Base-by-base conservation (phyloP, 352 stramenopile genomes). In the Phytophthora constricta region DNA sequence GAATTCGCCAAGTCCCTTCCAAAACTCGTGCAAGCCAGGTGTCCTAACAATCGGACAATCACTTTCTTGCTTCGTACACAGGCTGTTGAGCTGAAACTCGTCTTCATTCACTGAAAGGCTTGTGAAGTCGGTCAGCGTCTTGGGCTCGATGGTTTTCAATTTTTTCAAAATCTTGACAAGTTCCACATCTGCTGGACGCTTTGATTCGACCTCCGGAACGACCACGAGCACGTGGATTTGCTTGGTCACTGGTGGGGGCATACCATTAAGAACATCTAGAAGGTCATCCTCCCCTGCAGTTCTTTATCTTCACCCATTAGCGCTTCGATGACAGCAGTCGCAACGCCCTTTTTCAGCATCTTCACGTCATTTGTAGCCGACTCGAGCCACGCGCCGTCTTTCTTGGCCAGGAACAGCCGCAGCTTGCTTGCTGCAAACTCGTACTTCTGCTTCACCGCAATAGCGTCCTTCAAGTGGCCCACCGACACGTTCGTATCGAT, bases 391-490 rank as follows among this genome's bases (percentile, higher is more conserved):
- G 25, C 20, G 25, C 14, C 26, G 19, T 19, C 39, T 27, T 26
- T 63, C 49, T 60, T 60, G 4, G 53, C 53, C 39, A 60, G 25
- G 41, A 56, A 50, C 22, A 63, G 56, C 56, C 55, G 28, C 43
- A 63, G 55, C 26, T 52, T 23, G 20, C 49, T 14, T 16, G 61
- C 41, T 50, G 19, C 41, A 17, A 23, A 23, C 14, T 47, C 41
- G 17, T 25, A 13, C 4, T n/a, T n/a, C 34, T 42, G 14, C 10
- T 42, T 16, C 9, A 16, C 34, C 10, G 14, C n/a, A 17, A 23
- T 23, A 11, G 41, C 41, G 14, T 47, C 17, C 41, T 47, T 47
- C 9, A 47, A 47, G 2, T 3, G 3, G 2, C 14, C 2, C 41
- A 47, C 41, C 16, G 41, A 47, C 14, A 9, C 17, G 9, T 23